A percentile compares a stretch with the other conserved stretches of the same genome.
Conservation (phyloP, 345 rosid genomes). For the Lumnitzera littorea region DNA sequence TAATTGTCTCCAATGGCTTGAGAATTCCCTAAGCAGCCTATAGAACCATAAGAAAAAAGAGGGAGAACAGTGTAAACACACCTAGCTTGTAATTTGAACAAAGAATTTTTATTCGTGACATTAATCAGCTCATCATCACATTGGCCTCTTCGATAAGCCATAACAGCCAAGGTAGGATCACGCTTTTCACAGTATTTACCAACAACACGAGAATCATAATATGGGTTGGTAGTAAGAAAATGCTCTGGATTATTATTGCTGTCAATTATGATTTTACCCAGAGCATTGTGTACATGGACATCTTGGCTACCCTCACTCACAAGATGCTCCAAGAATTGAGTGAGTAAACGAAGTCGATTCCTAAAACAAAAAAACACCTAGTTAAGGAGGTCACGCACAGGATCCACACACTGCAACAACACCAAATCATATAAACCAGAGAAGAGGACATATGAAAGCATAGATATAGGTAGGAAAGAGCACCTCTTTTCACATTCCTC, state of each 20-base stretch:
- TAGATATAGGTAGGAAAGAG: slow-evolving; percentile 11
- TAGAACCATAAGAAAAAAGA: neutral
- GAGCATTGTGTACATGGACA: slow-evolving; percentile 97
- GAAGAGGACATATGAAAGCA: slow-evolving; percentile 22
- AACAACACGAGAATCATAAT: slow-evolving; percentile 42
- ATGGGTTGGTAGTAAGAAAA: slow-evolving; percentile 44
- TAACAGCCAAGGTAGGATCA: slow-evolving; percentile 97
- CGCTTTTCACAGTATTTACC: slow-evolving; percentile 80
- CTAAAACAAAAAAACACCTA: slow-evolving; percentile 34
- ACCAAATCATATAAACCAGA: slow-evolving; percentile 3
- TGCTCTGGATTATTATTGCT: slow-evolving; percentile 95
- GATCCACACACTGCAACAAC: no score
- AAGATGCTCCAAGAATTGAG: slow-evolving; percentile 99
- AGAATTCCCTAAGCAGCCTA: slow-evolving; percentile 6
- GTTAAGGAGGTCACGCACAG: slow-evolving; percentile 9
- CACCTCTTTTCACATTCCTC: slow-evolving; percentile 49
- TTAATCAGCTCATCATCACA: slow-evolving; percentile 95
- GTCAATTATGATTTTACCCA: slow-evolving; percentile 98
- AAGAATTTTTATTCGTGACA: slow-evolving; percentile 92
- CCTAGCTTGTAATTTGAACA: slow-evolving; percentile 99
- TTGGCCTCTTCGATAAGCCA: slow-evolving; percentile 95
- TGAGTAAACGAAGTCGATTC: slow-evolving; percentile 97
- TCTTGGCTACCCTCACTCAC: slow-evolving; percentile 99
- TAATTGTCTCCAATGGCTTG: slow-evolving; percentile 10
- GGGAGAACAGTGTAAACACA: slow-evolving; percentile 15